These are phyloP conservation scores for Tolypocladium amazonense DNA, from an alignment of 2,329 filamentous ascomycete genomes.

Conservation along the genomic window DNA sequence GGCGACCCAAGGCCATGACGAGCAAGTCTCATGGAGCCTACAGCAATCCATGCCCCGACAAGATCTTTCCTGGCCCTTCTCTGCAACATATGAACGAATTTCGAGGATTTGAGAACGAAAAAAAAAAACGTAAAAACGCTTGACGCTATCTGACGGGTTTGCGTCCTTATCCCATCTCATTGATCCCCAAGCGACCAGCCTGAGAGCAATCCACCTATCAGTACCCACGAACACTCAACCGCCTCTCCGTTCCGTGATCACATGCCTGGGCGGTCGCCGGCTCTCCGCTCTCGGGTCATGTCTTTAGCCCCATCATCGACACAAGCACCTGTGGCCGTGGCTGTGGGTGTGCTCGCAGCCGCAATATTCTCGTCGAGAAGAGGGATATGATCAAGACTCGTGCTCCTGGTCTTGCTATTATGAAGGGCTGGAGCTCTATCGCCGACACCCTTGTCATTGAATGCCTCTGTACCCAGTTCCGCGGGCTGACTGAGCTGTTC, in stretches of 20 bases:
- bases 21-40: not conserved
- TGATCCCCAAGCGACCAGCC: no score
- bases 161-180: not conserved
- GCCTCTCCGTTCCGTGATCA: not conserved
- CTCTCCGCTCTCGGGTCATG: slow-evolving; percentile 36
- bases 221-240: not conserved
- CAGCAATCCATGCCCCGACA: not conserved
- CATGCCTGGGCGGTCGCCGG: slow-evolving; percentile 9
- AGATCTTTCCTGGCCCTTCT: not conserved
- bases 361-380: slow-evolving; percentile 36
- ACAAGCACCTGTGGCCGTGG: slow-evolving; percentile 24
- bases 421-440: slow-evolving; percentile 8
- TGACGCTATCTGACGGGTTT: not conserved
- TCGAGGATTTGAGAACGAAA: not conserved
- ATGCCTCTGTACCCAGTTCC: slow-evolving; percentile 5
- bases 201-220: not conserved
- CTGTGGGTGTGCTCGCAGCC: slow-evolving; percentile 10
- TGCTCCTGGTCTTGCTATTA: slow-evolving; percentile 10
- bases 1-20: not conserved
- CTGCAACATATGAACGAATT: not conserved
- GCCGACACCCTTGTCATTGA: not conserved
- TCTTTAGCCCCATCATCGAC: slow-evolving; percentile 34
- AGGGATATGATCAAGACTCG: slow-evolving; percentile 44
- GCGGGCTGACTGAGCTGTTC: slow-evolving; percentile 6
- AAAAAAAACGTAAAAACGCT: not conserved